Evolutionary conservation across 768 basidiomycete species (phyloP).

Genomic region (Lactifluus rugatus): DNA sequence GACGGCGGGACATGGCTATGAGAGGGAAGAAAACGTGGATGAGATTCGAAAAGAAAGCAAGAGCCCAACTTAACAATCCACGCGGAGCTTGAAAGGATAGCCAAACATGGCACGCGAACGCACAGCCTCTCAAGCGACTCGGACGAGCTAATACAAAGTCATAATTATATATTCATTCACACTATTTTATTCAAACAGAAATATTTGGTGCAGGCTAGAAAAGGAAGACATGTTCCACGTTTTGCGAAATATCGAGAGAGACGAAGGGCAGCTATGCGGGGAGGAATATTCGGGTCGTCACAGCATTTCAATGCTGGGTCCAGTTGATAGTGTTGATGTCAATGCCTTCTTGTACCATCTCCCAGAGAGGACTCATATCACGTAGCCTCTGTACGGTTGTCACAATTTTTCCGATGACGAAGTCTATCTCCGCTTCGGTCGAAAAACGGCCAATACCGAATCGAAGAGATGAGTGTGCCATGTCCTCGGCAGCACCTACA

Average conservation of each 20-base stretch:
- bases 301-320: constrained; percentile 50
- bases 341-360: constrained; percentile 99
- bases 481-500: constrained; percentile 88
- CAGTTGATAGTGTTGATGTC: constrained; percentile 93
- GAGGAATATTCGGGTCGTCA: constrained; percentile 4
- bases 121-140: background rate
- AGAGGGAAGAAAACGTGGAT: constrained; percentile 6
- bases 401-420: constrained; percentile 81
- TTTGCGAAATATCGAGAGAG: background rate
- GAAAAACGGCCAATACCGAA: constrained; percentile 98
- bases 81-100: constrained; percentile 11
- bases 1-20: constrained; percentile 66
- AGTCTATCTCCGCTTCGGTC: constrained; percentile 94
- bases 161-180: background rate
- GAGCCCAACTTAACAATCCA: background rate
- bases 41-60: background rate
- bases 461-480: constrained; percentile 96
- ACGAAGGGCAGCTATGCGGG: background rate
- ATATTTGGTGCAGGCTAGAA: background rate
- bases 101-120: constrained; percentile 16
- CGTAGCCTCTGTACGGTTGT: constrained; percentile 78
- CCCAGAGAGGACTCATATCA: constrained; percentile 98
- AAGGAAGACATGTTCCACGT: background rate
- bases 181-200: background rate
- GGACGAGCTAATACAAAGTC: background rate